A percentile compares a stretch with the other conserved stretches of the same genome.
These are phyloP conservation scores for Dactylonectria macrodidyma DNA, from an alignment of 2,329 filamentous ascomycete species.

Conservation along the genomic window DNA sequence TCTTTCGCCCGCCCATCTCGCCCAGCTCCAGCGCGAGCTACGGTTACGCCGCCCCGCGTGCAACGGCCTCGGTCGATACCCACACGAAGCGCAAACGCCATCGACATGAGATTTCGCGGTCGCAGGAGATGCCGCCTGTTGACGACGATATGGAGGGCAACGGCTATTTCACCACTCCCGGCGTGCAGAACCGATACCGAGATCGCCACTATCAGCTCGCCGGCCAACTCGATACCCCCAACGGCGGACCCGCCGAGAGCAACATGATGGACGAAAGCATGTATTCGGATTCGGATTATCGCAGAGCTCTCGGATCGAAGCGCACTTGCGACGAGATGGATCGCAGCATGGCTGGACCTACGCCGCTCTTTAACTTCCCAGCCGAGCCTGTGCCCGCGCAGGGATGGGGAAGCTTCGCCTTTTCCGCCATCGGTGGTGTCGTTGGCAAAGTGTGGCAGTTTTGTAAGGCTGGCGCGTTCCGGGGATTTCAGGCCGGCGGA, in stretches of 20 bases:
- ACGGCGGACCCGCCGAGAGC: constrained; percentile 49
- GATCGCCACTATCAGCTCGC: constrained; percentile 63
- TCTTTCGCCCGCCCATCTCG: constrained; percentile 64
- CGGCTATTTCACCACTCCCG: constrained; percentile 42
- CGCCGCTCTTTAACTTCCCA: constrained; percentile 52
- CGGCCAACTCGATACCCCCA: constrained; percentile 67
- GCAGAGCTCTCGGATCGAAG: constrained; percentile 66
- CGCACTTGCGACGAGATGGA: constrained; percentile 56
- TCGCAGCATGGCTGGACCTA: constrained; percentile 50
- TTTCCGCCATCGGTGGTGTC: constrained; percentile 75
- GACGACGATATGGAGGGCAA: constrained; percentile 39
- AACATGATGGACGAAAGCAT: constrained; percentile 66
- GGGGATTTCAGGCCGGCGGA: constrained; percentile 89
- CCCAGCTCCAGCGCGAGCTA: constrained; percentile 58
- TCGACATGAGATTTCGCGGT: constrained; percentile 49
- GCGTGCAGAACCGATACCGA: constrained; percentile 33
- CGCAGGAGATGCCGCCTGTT: constrained; percentile 39
- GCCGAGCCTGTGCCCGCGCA: constrained; percentile 49
- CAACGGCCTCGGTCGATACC: constrained; percentile 40
- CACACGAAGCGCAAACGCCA: constrained; percentile 63
- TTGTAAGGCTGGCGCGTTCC: constrained; percentile 81
- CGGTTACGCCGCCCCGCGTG: constrained; percentile 47
- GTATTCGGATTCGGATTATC: constrained; percentile 71
- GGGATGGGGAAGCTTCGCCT: constrained; percentile 71
- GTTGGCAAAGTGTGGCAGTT: constrained; percentile 89